These are phyloP conservation scores for Flaveria bidentis DNA, from an alignment of 129 eudicot species.

Conservation along the genomic window DNA sequence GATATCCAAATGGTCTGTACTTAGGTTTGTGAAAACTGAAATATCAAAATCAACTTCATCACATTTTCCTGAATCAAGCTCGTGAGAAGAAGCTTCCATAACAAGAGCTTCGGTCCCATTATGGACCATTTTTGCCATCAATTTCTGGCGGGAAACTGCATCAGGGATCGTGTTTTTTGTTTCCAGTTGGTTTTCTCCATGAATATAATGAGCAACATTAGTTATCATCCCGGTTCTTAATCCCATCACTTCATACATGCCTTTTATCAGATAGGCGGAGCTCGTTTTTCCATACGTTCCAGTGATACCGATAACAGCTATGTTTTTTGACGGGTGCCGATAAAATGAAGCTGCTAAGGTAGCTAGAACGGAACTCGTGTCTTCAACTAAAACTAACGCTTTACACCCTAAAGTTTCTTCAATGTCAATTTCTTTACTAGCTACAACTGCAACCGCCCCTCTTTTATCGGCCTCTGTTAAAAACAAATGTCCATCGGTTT, in stretches of 20 bases:
- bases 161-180: conserved; percentile 54
- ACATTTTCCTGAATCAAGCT: conserved; percentile 67
- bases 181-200: conserved; percentile 84
- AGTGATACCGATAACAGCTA: conserved; percentile 81
- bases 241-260: conserved; percentile 94
- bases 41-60: conserved; percentile 91
- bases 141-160: conserved; percentile 76
- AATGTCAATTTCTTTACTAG: conserved; percentile 87
- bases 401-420: conserved; percentile 89
- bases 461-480: conserved; percentile 92
- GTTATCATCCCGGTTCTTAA: conserved; percentile 91
- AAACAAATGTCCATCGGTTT: conserved; percentile 76
- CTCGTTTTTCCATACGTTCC: conserved; percentile 93
- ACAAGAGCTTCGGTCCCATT: conserved; percentile 94
- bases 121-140: conserved; percentile 94
- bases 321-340: conserved; percentile 65
- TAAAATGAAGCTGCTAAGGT: conserved; percentile 84
- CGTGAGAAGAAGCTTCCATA: conserved; percentile 85
- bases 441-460: conserved; percentile 99
- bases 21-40: conserved; percentile 77
- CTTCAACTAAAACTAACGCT: conserved; percentile 93
- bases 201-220: conserved; percentile 65
- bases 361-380: conserved; percentile 72
- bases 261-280: conserved; percentile 68
- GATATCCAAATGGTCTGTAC: conserved; percentile 59